A percentile compares a stretch with the other conserved stretches of the same genome.
Evolutionary conservation across 306 rosid species (phyloP).

Genomic region (Lotus japonicus): DNA sequence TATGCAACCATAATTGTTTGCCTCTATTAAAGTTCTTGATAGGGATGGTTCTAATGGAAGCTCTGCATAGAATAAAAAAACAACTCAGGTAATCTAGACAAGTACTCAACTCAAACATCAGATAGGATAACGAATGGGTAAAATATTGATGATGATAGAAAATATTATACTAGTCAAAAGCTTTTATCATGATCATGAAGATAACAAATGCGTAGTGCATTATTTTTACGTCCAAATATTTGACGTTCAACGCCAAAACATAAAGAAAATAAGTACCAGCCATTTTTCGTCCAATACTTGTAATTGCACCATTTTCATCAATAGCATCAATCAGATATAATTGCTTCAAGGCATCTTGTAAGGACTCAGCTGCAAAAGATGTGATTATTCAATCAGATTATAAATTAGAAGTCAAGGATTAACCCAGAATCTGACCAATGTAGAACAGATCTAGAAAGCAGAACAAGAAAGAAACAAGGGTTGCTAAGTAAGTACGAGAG

Average conservation of each 20-base stretch:
- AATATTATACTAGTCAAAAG: not conserved
- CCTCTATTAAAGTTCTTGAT: constrained; percentile 87
- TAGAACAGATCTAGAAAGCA: too few species aligned
- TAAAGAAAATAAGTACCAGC: constrained; percentile 60
- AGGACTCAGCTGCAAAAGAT: constrained; percentile 72
- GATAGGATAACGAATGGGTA: not conserved
- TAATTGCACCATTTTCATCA: constrained; percentile 77
- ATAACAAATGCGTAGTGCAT: not conserved
- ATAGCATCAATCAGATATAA: constrained; percentile 87
- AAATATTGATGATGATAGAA: not conserved
- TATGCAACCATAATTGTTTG: constrained; percentile 73
- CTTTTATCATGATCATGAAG: not conserved
- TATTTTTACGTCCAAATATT: constrained; percentile 10
- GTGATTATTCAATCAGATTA: constrained; percentile 22
- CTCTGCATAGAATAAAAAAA: constrained; percentile 46
- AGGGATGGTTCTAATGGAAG: constrained; percentile 97
- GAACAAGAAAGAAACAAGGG: too few species aligned
- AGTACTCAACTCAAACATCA: constrained; percentile 4
- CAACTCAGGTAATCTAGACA: constrained; percentile 12
- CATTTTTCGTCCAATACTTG: constrained; percentile 81
- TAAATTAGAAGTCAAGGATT: not conserved
- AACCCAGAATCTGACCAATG: too few species aligned
- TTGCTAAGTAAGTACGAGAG: too few species aligned
- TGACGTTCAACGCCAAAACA: not conserved
- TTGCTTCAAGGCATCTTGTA: constrained; percentile 93